Evolutionary conservation across 768 basidiomycete genomes (phyloP), one percentile per base, ranked within the genome.

Genomic region (Tylopilus rubrobrunneus): DNA sequence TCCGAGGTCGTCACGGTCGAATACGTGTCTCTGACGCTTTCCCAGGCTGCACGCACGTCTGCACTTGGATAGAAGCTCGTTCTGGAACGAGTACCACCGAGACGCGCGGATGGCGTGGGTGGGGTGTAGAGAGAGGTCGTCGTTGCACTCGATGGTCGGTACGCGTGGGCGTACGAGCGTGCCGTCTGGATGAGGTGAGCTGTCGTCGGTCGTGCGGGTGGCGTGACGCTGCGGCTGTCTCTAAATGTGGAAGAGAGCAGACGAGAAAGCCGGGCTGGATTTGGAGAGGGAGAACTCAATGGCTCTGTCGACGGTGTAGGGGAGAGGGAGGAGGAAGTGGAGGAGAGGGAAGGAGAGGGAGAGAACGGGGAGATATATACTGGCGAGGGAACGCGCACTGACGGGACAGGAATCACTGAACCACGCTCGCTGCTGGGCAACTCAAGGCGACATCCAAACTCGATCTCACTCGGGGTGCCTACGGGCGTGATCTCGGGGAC

Each of bases 1-100:
- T 64, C 63, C 31, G 63, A 28, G 23, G 63, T 64, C 17, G 63
- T 55, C 46, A 62, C 48, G 6, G 64, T 64, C 10, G 63, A 63
- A 31, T 66, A 34, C 1, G 61, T 63, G 36, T 64, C 64, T 53
- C 64, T 42, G n/a, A 34, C 15, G 7, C 27, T 39, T 3, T 9
- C 37, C 37, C 45, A 45, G 3, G 10, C 37, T 2, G 21, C 23
- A 31, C 7, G 15, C 21, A 12, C 15, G 42, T 42, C 15, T 36
- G 36, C 14, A 7, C 33, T 40, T 5, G 45, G 48, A 31, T 60
- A 66, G 19, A 60, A 52, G 19, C 49, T 45, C 1, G 46, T 21
- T 39, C 63, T 62, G n/a, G 62, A 62, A 25, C 60, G 54, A 0
- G 63, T 37, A 2, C 52, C 56, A 1, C 53, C 19, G 53, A 45